Percentiles rank a stretch among this genome's conserved stretches.
Evolutionary conservation across 169 alveolate species (phyloP).

Genomic region (Plasmodium malariae): DNA sequence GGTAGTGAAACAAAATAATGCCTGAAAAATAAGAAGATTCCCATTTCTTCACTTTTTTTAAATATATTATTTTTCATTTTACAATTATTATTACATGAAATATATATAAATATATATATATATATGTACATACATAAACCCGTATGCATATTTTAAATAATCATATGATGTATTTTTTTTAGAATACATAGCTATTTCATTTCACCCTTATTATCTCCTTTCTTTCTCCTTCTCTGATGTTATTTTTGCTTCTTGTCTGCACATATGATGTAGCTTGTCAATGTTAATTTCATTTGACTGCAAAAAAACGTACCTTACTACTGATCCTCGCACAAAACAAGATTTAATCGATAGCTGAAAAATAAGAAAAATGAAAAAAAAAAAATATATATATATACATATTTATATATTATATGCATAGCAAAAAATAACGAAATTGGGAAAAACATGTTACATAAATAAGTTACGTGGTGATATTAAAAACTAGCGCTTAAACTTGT

Average conservation of each 20-base stretch:
- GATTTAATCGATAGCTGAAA: constrained; percentile 90
- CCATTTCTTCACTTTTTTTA: no score
- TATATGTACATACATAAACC: not conserved
- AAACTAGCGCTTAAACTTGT: no score
- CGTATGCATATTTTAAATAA: not conserved
- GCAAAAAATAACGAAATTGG: no score
- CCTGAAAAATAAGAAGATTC: no score
- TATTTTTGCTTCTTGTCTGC: constrained; percentile 89
- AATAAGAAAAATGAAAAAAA: not conserved
- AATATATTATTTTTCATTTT: no score
- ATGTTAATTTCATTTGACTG: constrained; percentile 92
- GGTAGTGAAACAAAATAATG: no score
- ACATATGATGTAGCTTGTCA: constrained; percentile 92
- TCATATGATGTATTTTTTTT: constrained; percentile 13
- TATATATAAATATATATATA: constrained; percentile 5
- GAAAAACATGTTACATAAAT: no score
- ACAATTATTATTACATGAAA: not conserved
- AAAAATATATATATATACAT: not conserved
- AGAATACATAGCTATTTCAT: not conserved
- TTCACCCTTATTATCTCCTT: constrained; percentile 20
- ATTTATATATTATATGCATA: no score
- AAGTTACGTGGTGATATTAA: no score
- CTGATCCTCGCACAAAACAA: constrained; percentile 96
- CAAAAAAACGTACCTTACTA: constrained; percentile 94
- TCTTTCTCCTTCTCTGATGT: constrained; percentile 77